phyloP scores from a whole-genome alignment of 805 yeast species.

The Jamesozyma piceae region DNA sequence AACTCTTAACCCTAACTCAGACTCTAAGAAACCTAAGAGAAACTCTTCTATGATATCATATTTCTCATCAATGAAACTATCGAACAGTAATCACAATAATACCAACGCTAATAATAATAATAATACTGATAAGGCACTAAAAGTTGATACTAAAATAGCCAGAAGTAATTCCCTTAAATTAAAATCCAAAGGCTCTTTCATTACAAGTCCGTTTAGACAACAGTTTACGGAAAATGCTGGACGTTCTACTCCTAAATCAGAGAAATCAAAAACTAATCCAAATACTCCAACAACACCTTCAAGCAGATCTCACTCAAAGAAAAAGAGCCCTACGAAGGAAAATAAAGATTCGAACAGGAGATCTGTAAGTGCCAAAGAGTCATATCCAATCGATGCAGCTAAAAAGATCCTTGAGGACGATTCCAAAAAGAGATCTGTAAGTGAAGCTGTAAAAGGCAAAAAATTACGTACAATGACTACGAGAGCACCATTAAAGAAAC shows the following conservation, averaged over 20 bases:
- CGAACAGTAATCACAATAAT: background rate
- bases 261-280: conserved; percentile 6
- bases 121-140: conserved; percentile 4
- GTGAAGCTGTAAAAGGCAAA: conserved; percentile 44
- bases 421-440: conserved; percentile 35
- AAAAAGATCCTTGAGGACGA: conserved; percentile 13
- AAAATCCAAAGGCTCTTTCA: conserved; percentile 15
- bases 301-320: background rate
- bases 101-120: conserved; percentile 14
- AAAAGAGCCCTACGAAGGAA: conserved; percentile 6
- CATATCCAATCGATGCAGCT: conserved; percentile 10
- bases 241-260: conserved; percentile 11
- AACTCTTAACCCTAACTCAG: background rate
- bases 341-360: conserved; percentile 34
- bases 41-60: conserved; percentile 53
- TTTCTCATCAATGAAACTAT: conserved; percentile 16
- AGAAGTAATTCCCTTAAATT: conserved; percentile 5
- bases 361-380: conserved; percentile 43
- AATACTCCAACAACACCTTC: background rate
- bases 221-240: conserved; percentile 16
- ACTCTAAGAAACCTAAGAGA: conserved; percentile 37
- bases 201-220: conserved; percentile 19
- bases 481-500: conserved; percentile 40
- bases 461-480: conserved; percentile 46
- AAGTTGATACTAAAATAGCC: conserved; percentile 2